These are phyloP conservation scores for Fistulinella cinereoalba DNA, from an alignment of 1,284 basidiomycete genomes.

Conservation along the genomic window DNA sequence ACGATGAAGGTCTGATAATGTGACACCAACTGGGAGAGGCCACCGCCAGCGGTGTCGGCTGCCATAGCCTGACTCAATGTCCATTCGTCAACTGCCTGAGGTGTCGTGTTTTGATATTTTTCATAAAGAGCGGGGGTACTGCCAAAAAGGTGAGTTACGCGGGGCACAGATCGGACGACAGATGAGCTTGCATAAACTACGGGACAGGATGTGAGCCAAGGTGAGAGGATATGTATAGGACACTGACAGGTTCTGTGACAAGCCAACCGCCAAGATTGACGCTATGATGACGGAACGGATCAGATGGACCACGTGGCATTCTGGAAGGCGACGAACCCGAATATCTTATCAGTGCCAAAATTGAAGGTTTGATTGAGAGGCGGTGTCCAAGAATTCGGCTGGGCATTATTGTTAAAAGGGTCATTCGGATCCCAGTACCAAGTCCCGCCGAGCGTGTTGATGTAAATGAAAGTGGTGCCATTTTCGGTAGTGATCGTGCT, in stretches of 20 bases:
- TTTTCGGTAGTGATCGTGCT: constrained; percentile 46
- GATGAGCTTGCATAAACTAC: constrained; percentile 33
- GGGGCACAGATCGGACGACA: not conserved
- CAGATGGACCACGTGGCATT: constrained; percentile 2
- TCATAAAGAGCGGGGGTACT: constrained; percentile 76
- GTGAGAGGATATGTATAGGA: constrained; percentile 36
- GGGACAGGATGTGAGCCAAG: constrained; percentile 10
- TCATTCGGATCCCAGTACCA: constrained; percentile 55
- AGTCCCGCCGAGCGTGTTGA: constrained; percentile 50
- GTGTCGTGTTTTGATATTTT: constrained; percentile 46
- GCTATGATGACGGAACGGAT: constrained; percentile 28
- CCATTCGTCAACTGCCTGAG: constrained; percentile 70
- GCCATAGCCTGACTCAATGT: constrained; percentile 63
- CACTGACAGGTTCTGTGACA: constrained; percentile 62
- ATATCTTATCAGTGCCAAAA: constrained; percentile 46
- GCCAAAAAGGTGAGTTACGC: constrained; percentile 10
- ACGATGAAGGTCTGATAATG: constrained; percentile 86
- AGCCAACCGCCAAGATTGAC: constrained; percentile 71
- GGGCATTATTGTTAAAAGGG: constrained; percentile 65
- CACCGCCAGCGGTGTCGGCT: constrained; percentile 59
- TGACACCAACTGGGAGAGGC: constrained; percentile 61
- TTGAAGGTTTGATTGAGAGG: constrained; percentile 62
- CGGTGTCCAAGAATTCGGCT: constrained; percentile 62
- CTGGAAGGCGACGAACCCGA: constrained; percentile 28
- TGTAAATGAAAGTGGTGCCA: constrained; percentile 52